Evolutionary conservation across 495 filamentous ascomycete genomes (phyloP).

Genomic region (Penicillium coffeae): DNA sequence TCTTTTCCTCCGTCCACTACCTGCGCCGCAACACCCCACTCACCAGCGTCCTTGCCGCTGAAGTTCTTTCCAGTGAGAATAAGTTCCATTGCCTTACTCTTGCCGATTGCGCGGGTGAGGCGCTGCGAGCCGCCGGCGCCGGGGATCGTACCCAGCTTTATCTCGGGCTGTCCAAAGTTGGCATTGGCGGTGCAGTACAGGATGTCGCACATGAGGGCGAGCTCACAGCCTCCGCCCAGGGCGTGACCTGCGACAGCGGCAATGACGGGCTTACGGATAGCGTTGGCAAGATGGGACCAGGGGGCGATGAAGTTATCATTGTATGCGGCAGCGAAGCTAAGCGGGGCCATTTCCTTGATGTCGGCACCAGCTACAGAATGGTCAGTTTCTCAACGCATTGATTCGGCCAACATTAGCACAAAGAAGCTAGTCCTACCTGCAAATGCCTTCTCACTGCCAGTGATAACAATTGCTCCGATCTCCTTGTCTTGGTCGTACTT

Average conservation of each 20-base stretch:
- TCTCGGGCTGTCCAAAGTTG: conserved; percentile 93
- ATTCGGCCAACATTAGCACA: not conserved
- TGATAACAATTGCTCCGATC: conserved; percentile 78
- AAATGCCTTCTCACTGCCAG: conserved; percentile 83
- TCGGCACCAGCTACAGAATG: conserved; percentile 76
- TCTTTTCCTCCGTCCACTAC: conserved; percentile 74
- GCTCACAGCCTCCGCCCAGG: conserved; percentile 91
- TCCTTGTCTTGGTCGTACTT: conserved; percentile 64
- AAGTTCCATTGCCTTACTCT: conserved; percentile 88
- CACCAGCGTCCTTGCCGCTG: conserved; percentile 71
- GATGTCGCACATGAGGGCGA: conserved; percentile 97
- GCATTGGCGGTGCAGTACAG: conserved; percentile 80
- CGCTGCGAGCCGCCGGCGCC: conserved; percentile 90
- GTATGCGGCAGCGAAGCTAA: conserved; percentile 84
- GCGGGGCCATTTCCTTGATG: conserved; percentile 96
- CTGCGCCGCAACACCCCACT: conserved; percentile 86
- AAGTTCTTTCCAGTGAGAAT: conserved; percentile 85
- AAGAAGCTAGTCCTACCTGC: conserved; percentile 52
- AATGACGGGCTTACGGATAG: conserved; percentile 86
- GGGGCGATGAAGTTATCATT: conserved; percentile 83
- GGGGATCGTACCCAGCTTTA: conserved; percentile 88
- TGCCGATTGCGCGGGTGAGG: conserved; percentile 83
- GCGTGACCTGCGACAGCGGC: conserved; percentile 93
- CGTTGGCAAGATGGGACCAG: conserved; percentile 79
- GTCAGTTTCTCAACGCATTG: conserved; percentile 2